Evolutionary conservation across 2,329 filamentous ascomycete genomes (phyloP), one percentile per base, ranked within the genome.

Genomic region (Sclerotinia subarctica): DNA sequence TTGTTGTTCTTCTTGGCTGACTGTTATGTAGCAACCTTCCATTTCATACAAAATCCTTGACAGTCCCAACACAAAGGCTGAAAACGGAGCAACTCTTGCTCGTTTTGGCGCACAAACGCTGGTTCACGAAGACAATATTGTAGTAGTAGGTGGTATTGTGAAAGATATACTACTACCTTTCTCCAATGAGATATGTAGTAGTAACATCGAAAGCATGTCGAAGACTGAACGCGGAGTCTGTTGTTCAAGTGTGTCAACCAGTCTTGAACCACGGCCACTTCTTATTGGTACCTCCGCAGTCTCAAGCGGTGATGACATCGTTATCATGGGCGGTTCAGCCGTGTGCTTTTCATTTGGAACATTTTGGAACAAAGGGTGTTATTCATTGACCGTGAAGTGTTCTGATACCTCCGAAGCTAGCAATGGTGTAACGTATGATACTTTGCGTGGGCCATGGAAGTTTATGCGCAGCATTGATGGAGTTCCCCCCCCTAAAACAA

Each of bases 271-370:
- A 26, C 80, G 87, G 66, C 92, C 92, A 17, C 82, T 96, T 7
- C 82, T 96, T 62, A 82, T 93, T 63, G 93, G 94, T 2, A 85
- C 88, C 67, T 88, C 88, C 5, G 81, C 84, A 10, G 78, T 85
- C 19, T 76, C 80, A 38, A 79, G 84, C 0, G 79, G 80, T 38
- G 74, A 80, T 53, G 79, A 82, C 42, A 74, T 93, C 3, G 74
- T 92, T 13, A 80, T 96, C 10, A 78, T 90, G 59, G 93, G 93
- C 1, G 94, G 94, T 21, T 94, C 93, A 49, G 92, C 91, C 21
- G 92, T 93, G 11, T 96, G 93, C 77, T 96, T 96, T 80, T 93
- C 92, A 0, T 96, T 96, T 84, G 93, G 93, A 1, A 91, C 91
- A 8, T 93, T 87, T 74, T 96, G 92, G 91, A 94, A 93, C 63